Percentiles rank a stretch among this genome's conserved stretches.
Conservation (phyloP, 2,329 filamentous ascomycete genomes). For the Xylaria sp. region DNA sequence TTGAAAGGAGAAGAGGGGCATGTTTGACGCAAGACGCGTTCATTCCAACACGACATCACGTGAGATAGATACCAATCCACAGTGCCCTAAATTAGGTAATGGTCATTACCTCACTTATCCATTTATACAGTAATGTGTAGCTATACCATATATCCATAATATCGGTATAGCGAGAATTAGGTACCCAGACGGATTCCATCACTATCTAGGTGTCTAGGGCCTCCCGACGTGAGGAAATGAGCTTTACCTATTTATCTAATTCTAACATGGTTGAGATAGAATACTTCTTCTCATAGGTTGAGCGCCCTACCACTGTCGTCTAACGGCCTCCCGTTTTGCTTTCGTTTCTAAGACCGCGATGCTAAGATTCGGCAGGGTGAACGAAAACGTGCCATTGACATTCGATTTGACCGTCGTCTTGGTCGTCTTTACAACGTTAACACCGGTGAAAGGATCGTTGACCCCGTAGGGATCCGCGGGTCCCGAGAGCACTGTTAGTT, state of each 20-base stretch:
- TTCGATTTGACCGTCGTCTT: slow-evolving; percentile 55
- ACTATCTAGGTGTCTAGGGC: too few species aligned
- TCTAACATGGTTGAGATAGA: not conserved
- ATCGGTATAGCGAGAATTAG: too few species aligned
- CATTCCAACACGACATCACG: slow-evolving; percentile 31
- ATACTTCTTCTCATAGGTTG: not conserved
- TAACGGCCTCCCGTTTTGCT: slow-evolving; percentile 18
- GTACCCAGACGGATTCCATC: too few species aligned
- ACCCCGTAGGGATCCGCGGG: slow-evolving; percentile 56
- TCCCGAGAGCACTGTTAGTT: slow-evolving; percentile 60
- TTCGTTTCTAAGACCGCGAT: slow-evolving; percentile 65
- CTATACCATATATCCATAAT: too few species aligned
- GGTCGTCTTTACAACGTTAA: slow-evolving; percentile 61
- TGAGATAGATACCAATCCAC: not conserved
- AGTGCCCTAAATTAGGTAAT: too few species aligned
- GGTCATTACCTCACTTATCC: too few species aligned
- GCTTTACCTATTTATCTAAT: too few species aligned
- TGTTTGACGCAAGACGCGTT: slow-evolving; percentile 22
- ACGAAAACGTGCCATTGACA: slow-evolving; percentile 60
- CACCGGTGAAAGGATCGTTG: slow-evolving; percentile 58
- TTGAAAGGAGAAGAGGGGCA: slow-evolving; percentile 25
- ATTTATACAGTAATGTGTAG: too few species aligned
- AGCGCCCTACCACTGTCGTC: slow-evolving; percentile 16
- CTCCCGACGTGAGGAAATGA: too few species aligned
- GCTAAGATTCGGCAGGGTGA: slow-evolving; percentile 65